phyloP scores from a whole-genome alignment of 306 rosid species.

The Vigna reflexopilosa region DNA sequence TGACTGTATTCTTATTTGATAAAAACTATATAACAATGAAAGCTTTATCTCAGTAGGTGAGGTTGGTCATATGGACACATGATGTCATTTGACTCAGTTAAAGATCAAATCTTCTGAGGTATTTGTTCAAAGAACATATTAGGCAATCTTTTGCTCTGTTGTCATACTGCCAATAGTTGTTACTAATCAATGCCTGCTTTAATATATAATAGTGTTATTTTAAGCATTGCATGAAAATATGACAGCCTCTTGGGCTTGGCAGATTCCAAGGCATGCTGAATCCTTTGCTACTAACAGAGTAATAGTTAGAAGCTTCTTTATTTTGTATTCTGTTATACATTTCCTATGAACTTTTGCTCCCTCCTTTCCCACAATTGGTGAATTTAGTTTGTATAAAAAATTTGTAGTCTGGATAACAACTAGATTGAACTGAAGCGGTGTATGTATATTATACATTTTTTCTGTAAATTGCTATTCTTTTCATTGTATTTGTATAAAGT shows the following conservation, averaged over 20 bases:
- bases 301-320: conserved; percentile 9
- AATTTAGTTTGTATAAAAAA: not conserved
- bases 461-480: not conserved
- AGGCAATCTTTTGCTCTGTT: not conserved
- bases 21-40: too few relatives aligned
- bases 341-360: not conserved
- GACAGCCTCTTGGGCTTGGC: not conserved
- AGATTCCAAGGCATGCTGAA: not conserved
- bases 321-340: conserved; percentile 7
- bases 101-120: not conserved
- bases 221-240: conserved; percentile 17
- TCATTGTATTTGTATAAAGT: not conserved
- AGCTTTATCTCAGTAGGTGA: not conserved
- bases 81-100: not conserved
- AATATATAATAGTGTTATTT: not conserved
- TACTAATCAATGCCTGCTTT: conserved; percentile 22
- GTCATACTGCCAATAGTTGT: not conserved
- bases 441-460: not conserved
- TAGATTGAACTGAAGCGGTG: conserved; percentile 10
- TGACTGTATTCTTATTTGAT: too few relatives aligned
- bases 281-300: conserved; percentile 12
- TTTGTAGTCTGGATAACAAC: conserved; percentile 21
- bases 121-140: not conserved
- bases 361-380: not conserved
- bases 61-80: not conserved